A percentile compares a stretch with the other conserved stretches of the same genome.
phyloP scores from a whole-genome alignment of 768 basidiomycete species.

The Dioszegia aurantiaca region DNA sequence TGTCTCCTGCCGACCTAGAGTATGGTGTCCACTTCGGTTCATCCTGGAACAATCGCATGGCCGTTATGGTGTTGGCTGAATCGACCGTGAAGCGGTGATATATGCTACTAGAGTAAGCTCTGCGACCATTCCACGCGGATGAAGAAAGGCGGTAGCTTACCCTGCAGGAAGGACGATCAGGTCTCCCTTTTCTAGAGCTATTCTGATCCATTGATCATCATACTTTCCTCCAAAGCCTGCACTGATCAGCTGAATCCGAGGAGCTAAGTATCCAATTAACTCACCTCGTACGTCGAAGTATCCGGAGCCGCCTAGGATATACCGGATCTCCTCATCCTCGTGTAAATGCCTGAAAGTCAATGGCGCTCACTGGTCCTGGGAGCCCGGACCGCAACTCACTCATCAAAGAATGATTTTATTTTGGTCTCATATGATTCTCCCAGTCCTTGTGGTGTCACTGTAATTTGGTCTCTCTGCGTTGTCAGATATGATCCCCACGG shows the following conservation, averaged over 20 bases:
- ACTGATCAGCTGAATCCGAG: constrained; percentile 1
- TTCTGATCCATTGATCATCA: constrained; percentile 68
- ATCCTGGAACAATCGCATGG: constrained; percentile 84
- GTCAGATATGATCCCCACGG: constrained; percentile 2
- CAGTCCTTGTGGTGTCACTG: constrained; percentile 71
- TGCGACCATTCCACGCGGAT: not conserved
- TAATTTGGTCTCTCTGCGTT: constrained; percentile 65
- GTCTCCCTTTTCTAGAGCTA: constrained; percentile 73
- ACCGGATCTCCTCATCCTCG: constrained; percentile 93
- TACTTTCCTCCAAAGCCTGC: constrained; percentile 27
- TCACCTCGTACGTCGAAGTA: constrained; percentile 88
- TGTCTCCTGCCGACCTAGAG: constrained; percentile 60
- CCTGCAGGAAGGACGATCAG: constrained; percentile 82
- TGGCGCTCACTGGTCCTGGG: too few relatives aligned
- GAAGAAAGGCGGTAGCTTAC: constrained; percentile 20
- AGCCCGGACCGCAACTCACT: constrained; percentile 59
- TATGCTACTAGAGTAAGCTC: constrained; percentile 54
- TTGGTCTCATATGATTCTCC: constrained; percentile 81
- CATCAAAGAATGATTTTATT: constrained; percentile 77
- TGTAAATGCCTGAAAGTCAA: constrained; percentile 72
- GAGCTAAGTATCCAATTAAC: too few relatives aligned
- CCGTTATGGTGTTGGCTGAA: constrained; percentile 67
- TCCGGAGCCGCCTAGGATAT: constrained; percentile 77
- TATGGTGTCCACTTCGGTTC: constrained; percentile 87
- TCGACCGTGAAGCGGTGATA: constrained; percentile 95